Evolutionary conservation across 768 basidiomycete genomes (phyloP), one percentile per base, ranked within the genome.

Genomic region (Mycena pura): DNA sequence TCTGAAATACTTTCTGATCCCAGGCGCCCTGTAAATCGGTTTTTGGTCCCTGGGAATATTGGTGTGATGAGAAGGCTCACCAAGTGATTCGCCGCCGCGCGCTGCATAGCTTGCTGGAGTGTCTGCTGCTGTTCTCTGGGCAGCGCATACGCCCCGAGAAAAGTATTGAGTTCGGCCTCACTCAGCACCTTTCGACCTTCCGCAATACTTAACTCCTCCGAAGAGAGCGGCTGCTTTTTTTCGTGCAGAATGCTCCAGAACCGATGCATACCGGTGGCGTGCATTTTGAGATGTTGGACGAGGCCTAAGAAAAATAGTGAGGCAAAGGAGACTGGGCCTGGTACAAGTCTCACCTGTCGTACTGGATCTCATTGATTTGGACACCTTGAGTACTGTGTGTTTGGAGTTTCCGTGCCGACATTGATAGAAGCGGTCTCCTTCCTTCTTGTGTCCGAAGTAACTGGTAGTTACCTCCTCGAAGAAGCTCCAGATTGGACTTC

Each of bases 381-480:
- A 39, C 22, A 57, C 48, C 17, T 25, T 39, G 22, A 47, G 46
- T 11, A 40, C 24, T 15, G 47, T 38, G n/a, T n/a, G n/a, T 46
- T 38, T 31, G 7, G 56, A 57, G 22, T 57, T 28, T 4, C 56
- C 56, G 11, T 57, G 56, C 17, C 5, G 28, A 22, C 56, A 57
- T 13, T 39, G 45, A 38, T 47, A 57, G 28, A 57, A 48, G 15
- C 24, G 38, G n/a, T 54, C 52, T 6, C 29, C 41, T 10, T 5
- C 5, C 10, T 31, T n/a, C 17, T 3, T 29, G 3, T 44, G 31
- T 4, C 24, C n/a, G 2, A 17, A 27, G 29, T 43, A 29, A 9
- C 22, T 15, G 15, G 15, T 11, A 13, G 41, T 43, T 2, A 31
- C 25, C 14, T 54, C 19, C 8, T 43, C 19, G 40, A 43, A 54